Evolutionary conservation across 129 eudicot species (phyloP), one percentile per base, ranked within the genome.

Genomic region (Flaveria robusta): DNA sequence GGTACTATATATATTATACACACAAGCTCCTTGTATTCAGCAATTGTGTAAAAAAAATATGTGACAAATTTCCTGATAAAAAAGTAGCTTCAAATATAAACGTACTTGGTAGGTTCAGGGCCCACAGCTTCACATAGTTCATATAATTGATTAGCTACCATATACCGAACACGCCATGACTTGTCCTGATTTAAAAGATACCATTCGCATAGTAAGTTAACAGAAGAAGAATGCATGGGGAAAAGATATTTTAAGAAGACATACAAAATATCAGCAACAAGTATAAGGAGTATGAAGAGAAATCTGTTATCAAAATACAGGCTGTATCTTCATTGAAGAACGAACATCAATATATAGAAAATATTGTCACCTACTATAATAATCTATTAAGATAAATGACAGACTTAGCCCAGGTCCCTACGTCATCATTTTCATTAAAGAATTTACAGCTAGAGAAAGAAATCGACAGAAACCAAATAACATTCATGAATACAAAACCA

Each of bases 81-180:
- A 41, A 29, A 22, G n/a, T 22, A 52, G 26, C 16, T 52, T 54
- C 16, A 78, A 31, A 37, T 51, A 51, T 0, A 43, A 58, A 71
- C 75, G 15, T 75, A 93, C 98, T 90, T 90, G 65, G 98, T 93
- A 72, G 95, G 95, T 79, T 93, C 98, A 47, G 98, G 84, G 23
- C 98, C 98, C 81, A 90, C 98, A 74, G 98, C 98, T 81, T 93
- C 98, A 82, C 98, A 93, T 79, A 93, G 88, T 73, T 93, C 98
- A 74, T 93, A 93, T 78, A 93, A 77, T 66, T 93, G 98, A 75
- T 93, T 93, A n/a, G 98, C 98, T 79, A 93, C 98, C 98, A 88
- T 93, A 80, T 93, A 90, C 22, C 98, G 89, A 26, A 93, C 98
- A 81, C 98, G 96, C 98, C 98, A 93, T 39, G 98, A 93, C 85